These are phyloP conservation scores for Lipomyces yamadae DNA, from an alignment of 805 yeast species.

Conservation along the genomic window DNA sequence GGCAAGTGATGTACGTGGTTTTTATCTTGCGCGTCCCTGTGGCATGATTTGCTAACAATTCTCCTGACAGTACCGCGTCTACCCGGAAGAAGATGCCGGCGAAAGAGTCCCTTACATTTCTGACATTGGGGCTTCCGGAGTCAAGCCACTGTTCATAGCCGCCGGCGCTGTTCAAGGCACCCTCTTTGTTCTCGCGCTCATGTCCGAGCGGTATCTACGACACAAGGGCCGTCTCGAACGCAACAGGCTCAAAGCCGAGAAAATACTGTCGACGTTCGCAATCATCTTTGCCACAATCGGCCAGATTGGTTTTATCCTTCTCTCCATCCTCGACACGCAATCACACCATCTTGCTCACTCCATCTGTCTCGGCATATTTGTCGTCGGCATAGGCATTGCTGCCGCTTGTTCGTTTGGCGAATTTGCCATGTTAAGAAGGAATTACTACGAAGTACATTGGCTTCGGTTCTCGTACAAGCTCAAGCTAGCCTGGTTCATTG, in stretches of 20 bases:
- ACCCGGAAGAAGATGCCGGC: conserved; percentile 44
- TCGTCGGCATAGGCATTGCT: conserved; percentile 65
- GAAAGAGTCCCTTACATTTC: conserved; percentile 68
- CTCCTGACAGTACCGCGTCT: conserved; percentile 18
- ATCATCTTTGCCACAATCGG: conserved; percentile 60
- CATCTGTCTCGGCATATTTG: conserved; percentile 74
- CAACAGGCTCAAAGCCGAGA: conserved; percentile 53
- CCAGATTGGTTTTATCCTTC: conserved; percentile 73
- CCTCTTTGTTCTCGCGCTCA: conserved; percentile 66
- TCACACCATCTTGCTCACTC: conserved; percentile 57
- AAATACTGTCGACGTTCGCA: conserved; percentile 51
- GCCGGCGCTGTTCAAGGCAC: conserved; percentile 80
- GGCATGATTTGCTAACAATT: not conserved
- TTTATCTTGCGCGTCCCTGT: not conserved
- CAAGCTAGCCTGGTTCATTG: conserved; percentile 67
- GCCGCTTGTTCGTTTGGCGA: conserved; percentile 53
- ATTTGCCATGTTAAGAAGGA: conserved; percentile 53
- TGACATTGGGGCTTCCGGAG: conserved; percentile 84
- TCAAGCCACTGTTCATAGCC: conserved; percentile 81
- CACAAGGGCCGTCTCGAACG: conserved; percentile 61
- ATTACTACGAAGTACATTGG: conserved; percentile 48
- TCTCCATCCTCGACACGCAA: conserved; percentile 72
- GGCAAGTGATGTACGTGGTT: conserved; percentile 58
- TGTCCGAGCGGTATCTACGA: conserved; percentile 67
- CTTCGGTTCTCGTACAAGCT: conserved; percentile 52